These are phyloP conservation scores for Boletus calvinii DNA, from an alignment of 1,284 basidiomycete species.

Conservation along the genomic window DNA sequence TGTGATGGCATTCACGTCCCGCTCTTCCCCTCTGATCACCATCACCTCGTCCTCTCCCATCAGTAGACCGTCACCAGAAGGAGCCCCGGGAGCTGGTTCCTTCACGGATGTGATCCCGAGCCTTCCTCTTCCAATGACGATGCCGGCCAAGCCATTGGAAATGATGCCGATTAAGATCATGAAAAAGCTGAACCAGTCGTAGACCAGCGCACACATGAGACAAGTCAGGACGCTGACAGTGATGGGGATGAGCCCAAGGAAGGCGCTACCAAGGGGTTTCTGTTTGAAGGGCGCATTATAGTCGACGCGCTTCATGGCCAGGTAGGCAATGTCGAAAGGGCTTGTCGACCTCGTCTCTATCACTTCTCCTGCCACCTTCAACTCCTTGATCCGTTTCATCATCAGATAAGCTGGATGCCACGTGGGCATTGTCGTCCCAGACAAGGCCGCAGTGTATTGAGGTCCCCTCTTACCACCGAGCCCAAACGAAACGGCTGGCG, in stretches of 20 bases:
- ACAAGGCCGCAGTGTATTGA: constrained; percentile 16
- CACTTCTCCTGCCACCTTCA: too few species aligned
- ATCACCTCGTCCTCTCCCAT: constrained; percentile 13
- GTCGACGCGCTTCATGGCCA: constrained; percentile 17
- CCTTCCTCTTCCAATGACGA: constrained; percentile 21
- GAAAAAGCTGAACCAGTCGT: constrained; percentile 29
- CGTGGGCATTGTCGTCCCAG: background rate
- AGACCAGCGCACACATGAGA: constrained; percentile 17
- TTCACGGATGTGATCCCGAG: constrained; percentile 11
- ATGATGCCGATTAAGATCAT: constrained; percentile 35
- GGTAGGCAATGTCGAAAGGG: constrained; percentile 15
- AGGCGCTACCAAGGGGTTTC: constrained; percentile 6
- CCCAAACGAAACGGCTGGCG: constrained; percentile 24
- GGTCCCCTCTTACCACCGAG: constrained; percentile 33
- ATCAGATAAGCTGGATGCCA: background rate
- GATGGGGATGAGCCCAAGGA: constrained; percentile 28
- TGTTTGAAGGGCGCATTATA: background rate
- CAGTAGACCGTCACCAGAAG: constrained; percentile 26
- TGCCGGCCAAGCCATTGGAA: constrained; percentile 26
- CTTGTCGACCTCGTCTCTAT: background rate
- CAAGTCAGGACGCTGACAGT: constrained; percentile 22
- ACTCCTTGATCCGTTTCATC: background rate
- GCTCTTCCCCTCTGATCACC: constrained; percentile 29
- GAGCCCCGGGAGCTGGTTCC: constrained; percentile 10
- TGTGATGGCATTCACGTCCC: constrained; percentile 31